Conservation (phyloP, 2,329 filamentous ascomycete genomes). For the Endoconidiophora laricicola region DNA sequence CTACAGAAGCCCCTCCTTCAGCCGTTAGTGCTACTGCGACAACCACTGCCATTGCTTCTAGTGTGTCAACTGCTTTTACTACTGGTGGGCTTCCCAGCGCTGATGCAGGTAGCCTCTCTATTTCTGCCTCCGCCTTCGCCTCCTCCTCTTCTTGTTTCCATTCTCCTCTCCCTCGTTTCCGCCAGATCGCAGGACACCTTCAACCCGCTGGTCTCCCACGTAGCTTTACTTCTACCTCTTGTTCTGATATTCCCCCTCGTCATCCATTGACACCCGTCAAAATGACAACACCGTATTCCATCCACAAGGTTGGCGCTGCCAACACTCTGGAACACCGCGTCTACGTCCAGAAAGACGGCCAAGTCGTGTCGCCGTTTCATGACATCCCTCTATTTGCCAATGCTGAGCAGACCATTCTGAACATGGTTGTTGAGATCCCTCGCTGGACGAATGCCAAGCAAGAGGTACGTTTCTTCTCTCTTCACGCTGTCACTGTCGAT, state of each 20-base stretch:
- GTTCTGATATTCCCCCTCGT: slow-evolving; percentile 12
- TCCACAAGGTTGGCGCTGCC: slow-evolving; percentile 75
- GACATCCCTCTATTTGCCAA: slow-evolving; percentile 98
- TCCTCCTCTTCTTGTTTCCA: slow-evolving; percentile 9
- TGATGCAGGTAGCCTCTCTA: slow-evolving; percentile 1
- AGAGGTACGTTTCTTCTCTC: slow-evolving; percentile 49
- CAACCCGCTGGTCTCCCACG: slow-evolving; percentile 1
- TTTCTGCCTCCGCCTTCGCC: slow-evolving; percentile 1
- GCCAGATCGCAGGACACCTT: slow-evolving; percentile 12
- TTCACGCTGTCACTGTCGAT: background rate
- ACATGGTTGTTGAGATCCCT: slow-evolving; percentile 99
- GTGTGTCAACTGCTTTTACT: background rate
- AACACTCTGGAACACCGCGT: slow-evolving; percentile 95
- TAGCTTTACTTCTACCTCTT: slow-evolving; percentile 1
- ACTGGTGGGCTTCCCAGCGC: slow-evolving; percentile 1
- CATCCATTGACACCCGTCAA: slow-evolving; percentile 19
- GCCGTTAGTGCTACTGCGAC: background rate
- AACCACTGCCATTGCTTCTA: background rate
- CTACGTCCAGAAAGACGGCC: slow-evolving; percentile 95
- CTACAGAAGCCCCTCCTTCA: slow-evolving; percentile 9
- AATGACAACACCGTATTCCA: slow-evolving; percentile 52
- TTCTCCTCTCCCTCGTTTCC: slow-evolving; percentile 10
- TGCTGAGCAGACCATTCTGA: slow-evolving; percentile 83
- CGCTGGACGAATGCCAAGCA: slow-evolving; percentile 99
- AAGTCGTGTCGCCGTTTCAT: slow-evolving; percentile 89